Base-by-base conservation (phyloP, 768 basidiomycete genomes). In the Termitomyces heimii region DNA sequence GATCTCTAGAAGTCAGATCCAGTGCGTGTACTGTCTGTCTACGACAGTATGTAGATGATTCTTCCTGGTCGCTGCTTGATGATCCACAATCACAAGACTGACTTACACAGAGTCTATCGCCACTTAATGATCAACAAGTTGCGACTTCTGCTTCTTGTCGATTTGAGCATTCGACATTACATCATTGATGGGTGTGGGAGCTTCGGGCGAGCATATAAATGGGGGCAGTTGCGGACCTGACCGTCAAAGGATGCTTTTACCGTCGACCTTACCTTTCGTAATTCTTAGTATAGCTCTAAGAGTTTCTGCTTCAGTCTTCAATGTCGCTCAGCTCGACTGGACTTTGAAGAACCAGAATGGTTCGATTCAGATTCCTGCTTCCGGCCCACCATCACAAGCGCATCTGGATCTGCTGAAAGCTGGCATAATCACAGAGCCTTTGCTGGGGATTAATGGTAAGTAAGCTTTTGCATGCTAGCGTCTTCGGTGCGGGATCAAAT, bases 401-500 rank as follows among this genome's bases (percentile, higher is more conserved):
- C 82, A 84, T 58, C 68, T 83, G 45, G 81, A 85, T 65, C 70
- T 85, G 42, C 58, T 74, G 22, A 73, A 72, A 39, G 79, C 79
- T 24, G 82, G 81, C 3, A 65, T 83, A 42, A 82, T 83, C 59
- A 76, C 77, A 4, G 79, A 81, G 46, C 81, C 82, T 9, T 64
- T 83, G 31, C 68, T 81, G 9, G 80, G 77, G 4, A 76, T 81
- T 35, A 83, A 83, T 57, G 83, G 81, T 80, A 29, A n/a, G 81
- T 79, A 24, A n/a, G 63, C 43, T 26, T 39, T 26, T 32, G 16
- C 5, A 35, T 37, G 0, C 20, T 9, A 3, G 22, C 12, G 9
- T 24, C 6, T 20, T 18, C 16, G 43, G 12, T 22, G 9, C 18
- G 35, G 24, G 29, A 34, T 46, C 28, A 18, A 40, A 43, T 14